phyloP scores from a whole-genome alignment of 2,329 filamentous ascomycete genomes.

The Aspergillus fumigatus region DNA sequence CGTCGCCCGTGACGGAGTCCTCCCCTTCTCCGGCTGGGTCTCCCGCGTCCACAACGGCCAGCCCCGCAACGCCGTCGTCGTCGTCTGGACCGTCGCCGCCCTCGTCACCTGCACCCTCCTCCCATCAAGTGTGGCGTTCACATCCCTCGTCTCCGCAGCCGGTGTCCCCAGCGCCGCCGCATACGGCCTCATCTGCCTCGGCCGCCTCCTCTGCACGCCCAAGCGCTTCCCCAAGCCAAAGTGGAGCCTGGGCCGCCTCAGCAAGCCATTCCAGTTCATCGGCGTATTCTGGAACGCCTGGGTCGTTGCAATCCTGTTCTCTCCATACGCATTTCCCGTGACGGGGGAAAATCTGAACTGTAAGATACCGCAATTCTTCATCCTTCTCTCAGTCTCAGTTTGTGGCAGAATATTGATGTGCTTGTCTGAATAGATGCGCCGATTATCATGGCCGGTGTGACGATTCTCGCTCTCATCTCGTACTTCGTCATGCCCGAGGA shows the following conservation, averaged over 20 bases:
- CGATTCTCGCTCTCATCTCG: constrained; percentile 45
- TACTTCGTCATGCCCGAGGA: constrained; percentile 48
- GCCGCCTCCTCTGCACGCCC: constrained; percentile 46
- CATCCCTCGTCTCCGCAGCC: constrained; percentile 50
- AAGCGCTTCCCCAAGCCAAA: constrained; percentile 45
- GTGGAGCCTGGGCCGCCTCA: constrained; percentile 44
- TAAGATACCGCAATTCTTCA: constrained; percentile 12
- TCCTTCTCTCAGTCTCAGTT: not conserved
- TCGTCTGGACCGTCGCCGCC: constrained; percentile 53
- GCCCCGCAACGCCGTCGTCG: constrained; percentile 56
- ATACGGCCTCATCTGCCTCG: constrained; percentile 50
- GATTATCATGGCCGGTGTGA: constrained; percentile 49
- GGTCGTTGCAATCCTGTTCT: constrained; percentile 48
- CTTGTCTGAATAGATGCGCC: constrained; percentile 38
- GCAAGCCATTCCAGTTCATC: constrained; percentile 47
- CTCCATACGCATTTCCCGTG: constrained; percentile 45
- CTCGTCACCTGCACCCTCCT: constrained; percentile 57
- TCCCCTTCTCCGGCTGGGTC: constrained; percentile 57
- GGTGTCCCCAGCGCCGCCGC: constrained; percentile 51
- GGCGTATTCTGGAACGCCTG: constrained; percentile 48
- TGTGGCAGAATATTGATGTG: not conserved
- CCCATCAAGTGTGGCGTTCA: constrained; percentile 52
- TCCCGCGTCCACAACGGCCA: constrained; percentile 52
- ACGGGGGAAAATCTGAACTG: constrained; percentile 43
- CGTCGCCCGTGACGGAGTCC: constrained; percentile 57